These are phyloP conservation scores for Monosporascus sp. DNA, from an alignment of 2,329 filamentous ascomycete species.

Conservation along the genomic window DNA sequence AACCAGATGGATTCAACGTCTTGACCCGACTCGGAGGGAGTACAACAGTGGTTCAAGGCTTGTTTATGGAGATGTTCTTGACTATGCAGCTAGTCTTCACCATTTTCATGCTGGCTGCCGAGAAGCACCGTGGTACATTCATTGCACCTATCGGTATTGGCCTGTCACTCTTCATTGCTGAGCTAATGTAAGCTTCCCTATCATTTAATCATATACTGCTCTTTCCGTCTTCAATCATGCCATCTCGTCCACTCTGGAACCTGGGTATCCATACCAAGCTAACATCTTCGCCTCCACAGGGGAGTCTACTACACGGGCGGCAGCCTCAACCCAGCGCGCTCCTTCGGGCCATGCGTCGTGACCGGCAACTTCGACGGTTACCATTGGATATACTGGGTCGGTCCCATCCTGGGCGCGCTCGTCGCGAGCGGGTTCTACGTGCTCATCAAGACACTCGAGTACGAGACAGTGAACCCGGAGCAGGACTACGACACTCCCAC, in stretches of 20 bases:
- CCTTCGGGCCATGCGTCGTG: constrained; percentile 32
- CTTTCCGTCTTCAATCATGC: too few relatives aligned
- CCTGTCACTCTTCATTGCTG: constrained; percentile 49
- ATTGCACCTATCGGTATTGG: constrained; percentile 60
- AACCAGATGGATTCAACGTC: constrained; percentile 43
- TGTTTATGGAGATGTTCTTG: constrained; percentile 50
- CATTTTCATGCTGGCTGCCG: constrained; percentile 54
- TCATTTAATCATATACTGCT: not conserved
- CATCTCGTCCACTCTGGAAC: too few relatives aligned
- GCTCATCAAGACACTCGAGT: constrained; percentile 35
- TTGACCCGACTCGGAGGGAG: constrained; percentile 39
- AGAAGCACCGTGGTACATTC: constrained; percentile 59
- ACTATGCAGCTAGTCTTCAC: constrained; percentile 49
- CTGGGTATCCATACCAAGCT: not conserved
- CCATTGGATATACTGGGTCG: constrained; percentile 40
- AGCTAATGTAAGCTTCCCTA: constrained; percentile 23
- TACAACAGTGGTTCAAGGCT: constrained; percentile 39
- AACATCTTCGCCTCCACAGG: not conserved
- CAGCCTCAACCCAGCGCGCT: constrained; percentile 35
- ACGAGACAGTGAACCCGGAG: constrained; percentile 32
- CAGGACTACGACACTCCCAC: constrained; percentile 21
- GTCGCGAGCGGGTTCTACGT: constrained; percentile 35
- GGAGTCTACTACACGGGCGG: constrained; percentile 35
- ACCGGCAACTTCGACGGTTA: constrained; percentile 28
- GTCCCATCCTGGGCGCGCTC: constrained; percentile 34